phyloP scores from a whole-genome alignment of 306 rosid genomes.

The Cicer arietinum region DNA sequence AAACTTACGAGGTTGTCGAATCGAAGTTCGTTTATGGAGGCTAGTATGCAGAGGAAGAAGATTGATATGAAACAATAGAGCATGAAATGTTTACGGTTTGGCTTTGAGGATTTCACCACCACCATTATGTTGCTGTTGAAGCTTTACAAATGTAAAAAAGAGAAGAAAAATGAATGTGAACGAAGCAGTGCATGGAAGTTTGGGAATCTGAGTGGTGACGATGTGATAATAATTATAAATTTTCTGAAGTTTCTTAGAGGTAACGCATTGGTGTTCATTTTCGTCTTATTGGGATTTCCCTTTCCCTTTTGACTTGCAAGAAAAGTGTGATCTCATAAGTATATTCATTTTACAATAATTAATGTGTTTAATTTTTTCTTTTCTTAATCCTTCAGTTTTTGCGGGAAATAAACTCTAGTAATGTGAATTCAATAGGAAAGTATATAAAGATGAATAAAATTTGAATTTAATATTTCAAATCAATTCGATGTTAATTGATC shows the following conservation, averaged over 20 bases:
- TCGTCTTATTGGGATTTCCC: conserved; percentile 55
- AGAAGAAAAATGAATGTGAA: neutral
- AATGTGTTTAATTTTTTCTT: no score
- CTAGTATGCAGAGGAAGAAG: conserved; percentile 68
- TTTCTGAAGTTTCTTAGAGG: conserved; percentile 50
- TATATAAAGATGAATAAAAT: no score
- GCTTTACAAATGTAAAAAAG: neutral
- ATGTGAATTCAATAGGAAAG: no score
- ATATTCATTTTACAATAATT: no score
- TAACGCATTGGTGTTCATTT: conserved; percentile 55
- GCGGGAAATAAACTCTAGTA: no score
- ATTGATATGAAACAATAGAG: conserved; percentile 59
- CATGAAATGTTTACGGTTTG: conserved; percentile 53
- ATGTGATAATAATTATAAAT: conserved; percentile 41
- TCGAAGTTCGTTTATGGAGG: conserved; percentile 75
- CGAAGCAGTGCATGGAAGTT: neutral
- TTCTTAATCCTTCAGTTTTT: no score
- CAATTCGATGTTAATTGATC: no score
- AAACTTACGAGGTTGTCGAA: conserved; percentile 51
- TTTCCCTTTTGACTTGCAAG: conserved; percentile 53
- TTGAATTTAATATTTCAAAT: no score
- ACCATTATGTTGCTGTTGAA: conserved; percentile 24
- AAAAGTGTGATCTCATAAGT: conserved; percentile 4
- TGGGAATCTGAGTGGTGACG: neutral
- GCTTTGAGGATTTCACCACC: conserved; percentile 46